A percentile compares a stretch with the other conserved stretches of the same genome.
These are phyloP conservation scores for Colletotrichum sp. DNA, from an alignment of 2,329 filamentous ascomycete genomes.

Conservation along the genomic window DNA sequence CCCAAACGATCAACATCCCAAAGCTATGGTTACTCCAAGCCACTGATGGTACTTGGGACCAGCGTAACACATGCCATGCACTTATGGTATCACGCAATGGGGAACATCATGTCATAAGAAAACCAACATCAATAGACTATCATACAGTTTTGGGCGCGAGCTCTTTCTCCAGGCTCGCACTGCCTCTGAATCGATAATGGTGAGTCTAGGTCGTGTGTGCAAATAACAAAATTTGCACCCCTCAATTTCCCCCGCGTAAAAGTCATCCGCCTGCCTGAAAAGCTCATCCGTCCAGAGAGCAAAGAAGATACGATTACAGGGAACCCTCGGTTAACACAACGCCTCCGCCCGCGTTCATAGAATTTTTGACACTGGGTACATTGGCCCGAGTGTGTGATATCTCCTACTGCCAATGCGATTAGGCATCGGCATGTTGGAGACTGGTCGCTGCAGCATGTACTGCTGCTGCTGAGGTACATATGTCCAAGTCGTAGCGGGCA, in stretches of 20 bases:
- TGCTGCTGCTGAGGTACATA: neutral
- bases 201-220: slow-evolving; percentile 14
- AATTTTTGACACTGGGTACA: neutral
- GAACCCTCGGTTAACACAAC: slow-evolving; percentile 17
- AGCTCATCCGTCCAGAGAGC: slow-evolving; percentile 19
- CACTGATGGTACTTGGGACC: fast-evolving
- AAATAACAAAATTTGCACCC: slow-evolving; percentile 11
- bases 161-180: slow-evolving; percentile 1
- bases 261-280: slow-evolving; percentile 12
- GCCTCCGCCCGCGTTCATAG: slow-evolving; percentile 21
- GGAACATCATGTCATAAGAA: neutral
- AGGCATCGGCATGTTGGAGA: neutral
- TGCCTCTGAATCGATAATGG: slow-evolving; percentile 12
- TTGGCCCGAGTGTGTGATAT: neutral
- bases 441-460: neutral
- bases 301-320: slow-evolving; percentile 26
- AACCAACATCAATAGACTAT: slow-evolving; percentile 16
- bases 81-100: neutral
- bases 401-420: neutral
- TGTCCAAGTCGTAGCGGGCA: slow-evolving; percentile 8
- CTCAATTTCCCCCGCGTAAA: slow-evolving; percentile 9
- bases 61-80: neutral
- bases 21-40: fast-evolving
- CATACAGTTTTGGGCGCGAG: slow-evolving; percentile 18
- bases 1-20: neutral